Evolutionary conservation across 2,329 filamentous ascomycete species (phyloP).

Genomic region (Colletotrichum paranaense): DNA sequence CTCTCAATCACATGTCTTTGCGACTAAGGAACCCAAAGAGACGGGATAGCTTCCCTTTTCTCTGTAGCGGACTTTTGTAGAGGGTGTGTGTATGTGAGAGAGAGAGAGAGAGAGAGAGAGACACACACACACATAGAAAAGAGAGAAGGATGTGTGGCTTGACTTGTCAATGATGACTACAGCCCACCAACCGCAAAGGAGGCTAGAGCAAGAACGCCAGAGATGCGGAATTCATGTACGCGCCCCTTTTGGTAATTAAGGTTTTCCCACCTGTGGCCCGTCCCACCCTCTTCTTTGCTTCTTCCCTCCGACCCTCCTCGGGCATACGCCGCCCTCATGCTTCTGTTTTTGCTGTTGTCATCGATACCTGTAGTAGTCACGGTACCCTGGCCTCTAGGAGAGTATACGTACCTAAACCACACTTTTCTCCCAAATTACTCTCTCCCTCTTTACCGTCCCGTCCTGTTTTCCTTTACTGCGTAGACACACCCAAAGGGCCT

Average conservation of each 20-base stretch:
- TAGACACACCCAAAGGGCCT: neutral
- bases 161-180: neutral
- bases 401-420: too few species aligned
- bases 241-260: slow-evolving; percentile 15
- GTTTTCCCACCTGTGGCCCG: slow-evolving; percentile 5
- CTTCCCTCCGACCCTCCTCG: neutral
- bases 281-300: neutral
- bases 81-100: neutral
- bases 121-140: neutral
- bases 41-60: neutral
- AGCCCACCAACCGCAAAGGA: neutral
- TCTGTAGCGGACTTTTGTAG: neutral
- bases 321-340: neutral
- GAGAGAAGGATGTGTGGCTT: neutral
- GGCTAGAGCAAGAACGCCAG: neutral
- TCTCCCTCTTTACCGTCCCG: neutral
- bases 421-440: too few species aligned
- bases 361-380: neutral
- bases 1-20: neutral
- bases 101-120: too few species aligned
- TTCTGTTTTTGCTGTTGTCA: neutral
- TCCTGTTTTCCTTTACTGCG: neutral
- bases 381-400: neutral
- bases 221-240: neutral
- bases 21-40: neutral